These are phyloP conservation scores for Heterobasidion parviporum DNA, from an alignment of 1,284 basidiomycete species.

Conservation along the genomic window DNA sequence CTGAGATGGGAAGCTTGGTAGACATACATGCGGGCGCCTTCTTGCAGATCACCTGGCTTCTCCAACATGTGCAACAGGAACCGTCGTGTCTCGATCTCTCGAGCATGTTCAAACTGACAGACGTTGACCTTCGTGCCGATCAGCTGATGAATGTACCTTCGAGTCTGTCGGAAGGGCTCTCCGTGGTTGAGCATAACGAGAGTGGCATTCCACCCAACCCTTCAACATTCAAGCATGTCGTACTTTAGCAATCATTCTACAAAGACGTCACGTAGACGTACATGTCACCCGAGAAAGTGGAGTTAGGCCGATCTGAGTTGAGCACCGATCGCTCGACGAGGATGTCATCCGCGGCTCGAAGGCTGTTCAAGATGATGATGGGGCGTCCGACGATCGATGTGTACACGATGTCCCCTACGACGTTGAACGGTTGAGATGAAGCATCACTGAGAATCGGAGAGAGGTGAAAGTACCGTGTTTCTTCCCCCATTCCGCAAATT, in stretches of 20 bases:
- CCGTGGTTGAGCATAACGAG: constrained; percentile 52
- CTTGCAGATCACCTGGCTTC: constrained; percentile 10
- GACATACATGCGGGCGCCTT: constrained; percentile 14
- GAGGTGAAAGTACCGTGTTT: constrained; percentile 12
- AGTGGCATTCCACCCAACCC: constrained; percentile 51
- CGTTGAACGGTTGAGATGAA: background rate
- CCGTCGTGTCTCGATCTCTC: constrained; percentile 14
- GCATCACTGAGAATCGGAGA: background rate
- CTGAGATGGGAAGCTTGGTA: background rate
- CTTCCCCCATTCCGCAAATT: constrained; percentile 47
- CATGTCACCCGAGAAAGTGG: constrained; percentile 17
- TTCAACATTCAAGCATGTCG: background rate
- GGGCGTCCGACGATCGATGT: background rate
- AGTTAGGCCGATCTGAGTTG: background rate
- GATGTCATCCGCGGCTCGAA: background rate
- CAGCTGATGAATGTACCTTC: constrained; percentile 6
- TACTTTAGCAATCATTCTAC: background rate
- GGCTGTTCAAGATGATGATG: background rate
- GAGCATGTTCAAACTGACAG: constrained; percentile 12
- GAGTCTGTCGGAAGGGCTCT: constrained; percentile 39
- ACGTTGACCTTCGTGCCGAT: constrained; percentile 15
- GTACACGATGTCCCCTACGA: background rate
- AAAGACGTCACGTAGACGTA: background rate
- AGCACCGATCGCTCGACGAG: background rate
- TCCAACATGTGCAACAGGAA: constrained; percentile 14